Percentiles rank a stretch among this genome's conserved stretches.
These are phyloP conservation scores for Trapa incisa DNA, from an alignment of 345 rosid species.

Conservation along the genomic window DNA sequence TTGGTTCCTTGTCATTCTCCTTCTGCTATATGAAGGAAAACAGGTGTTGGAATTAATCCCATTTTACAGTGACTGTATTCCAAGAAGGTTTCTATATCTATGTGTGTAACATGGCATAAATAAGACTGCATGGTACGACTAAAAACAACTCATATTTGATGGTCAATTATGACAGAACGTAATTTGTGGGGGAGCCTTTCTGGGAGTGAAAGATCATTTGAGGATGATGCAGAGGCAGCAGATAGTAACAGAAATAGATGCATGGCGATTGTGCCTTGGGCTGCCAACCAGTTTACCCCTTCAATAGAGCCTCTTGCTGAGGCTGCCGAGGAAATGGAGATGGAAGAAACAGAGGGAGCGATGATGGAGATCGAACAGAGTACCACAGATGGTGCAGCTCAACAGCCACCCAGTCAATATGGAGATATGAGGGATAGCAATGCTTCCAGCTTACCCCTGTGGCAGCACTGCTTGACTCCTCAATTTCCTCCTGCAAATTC, in stretches of 20 bases:
- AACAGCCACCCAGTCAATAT: neutral
- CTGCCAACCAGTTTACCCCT: constrained; percentile 19
- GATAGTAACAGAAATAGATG: constrained; percentile 8
- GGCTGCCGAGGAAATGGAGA: constrained; percentile 33
- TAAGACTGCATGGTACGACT: no score
- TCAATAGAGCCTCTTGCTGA: constrained; percentile 4
- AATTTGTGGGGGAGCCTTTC: constrained; percentile 10
- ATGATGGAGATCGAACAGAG: constrained; percentile 47
- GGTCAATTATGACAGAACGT: constrained; percentile 20
- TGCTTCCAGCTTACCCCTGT: constrained; percentile 33
- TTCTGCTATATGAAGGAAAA: no score
- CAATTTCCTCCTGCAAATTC: constrained; percentile 18
- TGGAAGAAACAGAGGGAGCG: constrained; percentile 31
- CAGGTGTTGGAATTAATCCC: no score
- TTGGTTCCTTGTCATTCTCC: no score
- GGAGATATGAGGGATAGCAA: constrained; percentile 11
- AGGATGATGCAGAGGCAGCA: constrained; percentile 10
- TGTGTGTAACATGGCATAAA: no score
- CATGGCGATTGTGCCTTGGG: constrained; percentile 55
- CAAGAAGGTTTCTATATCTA: no score
- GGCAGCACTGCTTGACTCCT: constrained; percentile 48
- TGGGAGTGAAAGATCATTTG: constrained; percentile 6
- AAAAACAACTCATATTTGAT: neutral
- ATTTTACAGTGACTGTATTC: no score
- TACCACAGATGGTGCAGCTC: constrained; percentile 1